Evolutionary conservation across 495 filamentous ascomycete genomes (phyloP).

Genomic region (Glarea lozoyensis): DNA sequence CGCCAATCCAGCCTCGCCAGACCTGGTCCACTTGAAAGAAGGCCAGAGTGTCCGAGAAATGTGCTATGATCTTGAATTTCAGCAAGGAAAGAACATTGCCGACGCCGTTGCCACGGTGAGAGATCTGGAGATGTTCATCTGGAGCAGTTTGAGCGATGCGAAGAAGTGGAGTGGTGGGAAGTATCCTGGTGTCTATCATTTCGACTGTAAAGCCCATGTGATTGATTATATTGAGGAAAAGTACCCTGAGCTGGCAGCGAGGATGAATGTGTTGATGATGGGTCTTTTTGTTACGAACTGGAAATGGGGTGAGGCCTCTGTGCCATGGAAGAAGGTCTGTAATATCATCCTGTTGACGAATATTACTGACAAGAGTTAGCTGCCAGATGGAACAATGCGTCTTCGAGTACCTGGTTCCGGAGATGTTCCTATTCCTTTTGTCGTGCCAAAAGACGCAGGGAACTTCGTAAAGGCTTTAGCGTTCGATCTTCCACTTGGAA

Average conservation of each 20-base stretch:
- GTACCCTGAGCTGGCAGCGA: conserved; percentile 6
- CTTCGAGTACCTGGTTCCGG: no score
- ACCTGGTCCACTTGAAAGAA: conserved; percentile 14
- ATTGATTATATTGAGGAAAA: conserved; percentile 10
- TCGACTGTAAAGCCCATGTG: conserved; percentile 25
- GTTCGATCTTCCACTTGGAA: no score
- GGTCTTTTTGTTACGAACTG: conserved; percentile 15
- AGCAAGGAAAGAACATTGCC: conserved; percentile 38
- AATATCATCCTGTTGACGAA: no score
- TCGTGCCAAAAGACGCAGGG: no score
- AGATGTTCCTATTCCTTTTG: no score
- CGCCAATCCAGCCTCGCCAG: conserved; percentile 21
- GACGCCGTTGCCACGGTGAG: conserved; percentile 35
- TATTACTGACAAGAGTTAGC: no score
- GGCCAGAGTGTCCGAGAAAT: conserved; percentile 28
- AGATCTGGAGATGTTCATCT: conserved; percentile 34
- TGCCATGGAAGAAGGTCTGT: no score
- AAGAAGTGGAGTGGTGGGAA: conserved; percentile 26
- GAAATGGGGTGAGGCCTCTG: no score
- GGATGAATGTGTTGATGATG: conserved; percentile 4
- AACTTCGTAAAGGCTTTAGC: no score
- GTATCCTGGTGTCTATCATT: conserved; percentile 30
- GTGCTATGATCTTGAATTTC: conserved; percentile 33
- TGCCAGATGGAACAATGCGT: no score
- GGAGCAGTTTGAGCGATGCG: conserved; percentile 27